A percentile compares a stretch with the other conserved stretches of the same genome.
Evolutionary conservation across 2,329 filamentous ascomycete species (phyloP).

Genomic region (Aspergillus versicolor): DNA sequence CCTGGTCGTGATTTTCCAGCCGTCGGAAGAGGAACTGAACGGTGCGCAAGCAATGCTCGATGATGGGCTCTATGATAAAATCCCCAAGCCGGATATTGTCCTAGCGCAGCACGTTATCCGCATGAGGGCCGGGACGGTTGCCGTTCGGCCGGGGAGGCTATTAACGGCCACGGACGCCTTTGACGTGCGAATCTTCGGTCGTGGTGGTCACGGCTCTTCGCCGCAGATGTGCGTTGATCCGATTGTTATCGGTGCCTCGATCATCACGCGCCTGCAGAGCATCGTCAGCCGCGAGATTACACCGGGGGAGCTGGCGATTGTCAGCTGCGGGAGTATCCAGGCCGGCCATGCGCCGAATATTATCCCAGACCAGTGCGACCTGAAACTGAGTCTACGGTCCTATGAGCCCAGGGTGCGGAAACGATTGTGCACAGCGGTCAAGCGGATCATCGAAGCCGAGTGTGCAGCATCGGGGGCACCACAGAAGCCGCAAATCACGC

Average conservation of each 20-base stretch:
- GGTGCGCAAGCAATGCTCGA: slow-evolving; percentile 62
- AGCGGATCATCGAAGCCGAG: slow-evolving; percentile 53
- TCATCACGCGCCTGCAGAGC: slow-evolving; percentile 43
- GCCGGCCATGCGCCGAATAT: slow-evolving; percentile 47
- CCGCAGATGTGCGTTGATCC: slow-evolving; percentile 51
- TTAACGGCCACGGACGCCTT: slow-evolving; percentile 39
- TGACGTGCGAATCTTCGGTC: slow-evolving; percentile 40
- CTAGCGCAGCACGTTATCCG: slow-evolving; percentile 56
- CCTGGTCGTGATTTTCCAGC: slow-evolving; percentile 62
- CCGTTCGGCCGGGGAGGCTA: slow-evolving; percentile 32
- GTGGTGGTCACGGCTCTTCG: slow-evolving; percentile 45
- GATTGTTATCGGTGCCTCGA: slow-evolving; percentile 43
- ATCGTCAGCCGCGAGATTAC: slow-evolving; percentile 41
- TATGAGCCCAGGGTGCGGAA: slow-evolving; percentile 32
- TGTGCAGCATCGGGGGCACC: slow-evolving; percentile 49
- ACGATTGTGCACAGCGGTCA: slow-evolving; percentile 37
- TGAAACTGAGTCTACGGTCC: slow-evolving; percentile 45
- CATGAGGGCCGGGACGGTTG: slow-evolving; percentile 37
- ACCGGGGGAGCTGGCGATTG: slow-evolving; percentile 43
- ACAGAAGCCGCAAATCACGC: slow-evolving; percentile 43
- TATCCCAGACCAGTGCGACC: slow-evolving; percentile 43
- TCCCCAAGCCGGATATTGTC: slow-evolving; percentile 57
- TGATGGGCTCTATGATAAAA: slow-evolving; percentile 54
- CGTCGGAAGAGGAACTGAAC: slow-evolving; percentile 59
- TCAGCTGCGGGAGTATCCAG: slow-evolving; percentile 47